Evolutionary conservation across 1,139 yeast genomes (phyloP), one percentile per base, ranked within the genome.

Genomic region (Meyerozyma carpophila): DNA sequence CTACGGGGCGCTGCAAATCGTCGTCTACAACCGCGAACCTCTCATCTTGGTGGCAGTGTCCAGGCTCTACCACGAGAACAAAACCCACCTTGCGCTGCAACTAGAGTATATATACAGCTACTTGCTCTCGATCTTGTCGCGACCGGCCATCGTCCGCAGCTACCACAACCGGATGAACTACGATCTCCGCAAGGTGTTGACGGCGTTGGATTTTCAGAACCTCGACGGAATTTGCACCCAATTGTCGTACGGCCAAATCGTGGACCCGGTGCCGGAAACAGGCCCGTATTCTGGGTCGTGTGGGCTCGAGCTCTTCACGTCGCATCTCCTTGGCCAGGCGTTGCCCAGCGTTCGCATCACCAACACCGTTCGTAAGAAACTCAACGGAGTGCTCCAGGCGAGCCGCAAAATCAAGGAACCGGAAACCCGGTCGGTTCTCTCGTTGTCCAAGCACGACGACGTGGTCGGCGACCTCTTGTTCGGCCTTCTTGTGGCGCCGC

Each of bases 151-250:
- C 34, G 68, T 75, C 13, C 79, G 81, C 50, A 81, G 84, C 39
- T 91, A 87, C 58, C 70, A 73, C 43, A 79, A 80, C 50, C 70
- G 95, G 46, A 84, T 85, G 58, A 88, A 88, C 56, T 90, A 86
- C 56, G 98, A 93, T 57, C 65, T 93, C 38, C 67, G 97, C 27
- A 84, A 83, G 47, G 74, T 87, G 36, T 68, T 93, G 26, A 90
- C 90, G 1, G 81, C 84, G 1, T 66, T 81, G 10, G 87, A 82
- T 49, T 80, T 82, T 47, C 75, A 76, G 2, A 84, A 85, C 45
- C 62, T 89, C 37, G 84, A 83, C 50, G 70, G 79, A 1, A 68
- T 87, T 28, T 77, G 88, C 47, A 66, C 72, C 55, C 80, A 77
- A 47, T 65, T 87, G 54, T 80, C 32, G 16, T 28, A 41, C 28